Evolutionary conservation across 1,139 yeast genomes (phyloP).

Genomic region (Geotrichum citri-aurantii): DNA sequence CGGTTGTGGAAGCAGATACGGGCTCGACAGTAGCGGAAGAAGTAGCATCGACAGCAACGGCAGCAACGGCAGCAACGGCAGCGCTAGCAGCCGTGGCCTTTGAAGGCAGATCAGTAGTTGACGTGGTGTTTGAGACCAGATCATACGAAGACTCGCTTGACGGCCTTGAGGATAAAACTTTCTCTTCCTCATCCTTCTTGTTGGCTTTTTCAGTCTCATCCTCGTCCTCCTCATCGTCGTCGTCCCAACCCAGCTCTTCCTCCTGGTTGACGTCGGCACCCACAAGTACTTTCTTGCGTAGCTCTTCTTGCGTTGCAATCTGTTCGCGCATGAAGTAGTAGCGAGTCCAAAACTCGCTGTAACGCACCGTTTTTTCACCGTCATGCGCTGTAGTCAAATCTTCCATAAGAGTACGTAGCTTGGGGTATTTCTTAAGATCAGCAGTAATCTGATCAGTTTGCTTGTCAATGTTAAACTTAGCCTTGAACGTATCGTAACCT

Average conservation of each 20-base stretch:
- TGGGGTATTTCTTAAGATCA: conserved; percentile 47
- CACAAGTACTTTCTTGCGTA: conserved; percentile 56
- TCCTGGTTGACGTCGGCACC: conserved; percentile 38
- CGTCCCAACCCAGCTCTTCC: conserved; percentile 55
- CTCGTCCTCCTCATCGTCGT: conserved; percentile 54
- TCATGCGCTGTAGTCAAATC: conserved; percentile 51
- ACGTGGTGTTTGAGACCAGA: conserved; percentile 36
- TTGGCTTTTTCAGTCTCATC: conserved; percentile 51
- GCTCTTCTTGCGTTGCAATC: conserved; percentile 57
- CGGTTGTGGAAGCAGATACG: background rate
- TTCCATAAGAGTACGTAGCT: conserved; percentile 55
- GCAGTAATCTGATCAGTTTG: conserved; percentile 50
- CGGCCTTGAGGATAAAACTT: conserved; percentile 29
- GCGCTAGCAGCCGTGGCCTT: conserved; percentile 18
- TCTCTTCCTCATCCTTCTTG: conserved; percentile 41
- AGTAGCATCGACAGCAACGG: conserved; percentile 4
- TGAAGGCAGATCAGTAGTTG: conserved; percentile 32
- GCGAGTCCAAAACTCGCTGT: conserved; percentile 66
- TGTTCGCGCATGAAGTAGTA: conserved; percentile 55
- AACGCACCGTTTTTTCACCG: conserved; percentile 43
- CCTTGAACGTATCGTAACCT: conserved; percentile 34
- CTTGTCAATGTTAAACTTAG: conserved; percentile 42
- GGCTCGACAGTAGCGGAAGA: background rate
- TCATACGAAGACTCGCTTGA: conserved; percentile 42
- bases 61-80: conserved; percentile 10